Base-by-base conservation (phyloP, 805 yeast genomes). In the Lachancea dasiensis region DNA sequence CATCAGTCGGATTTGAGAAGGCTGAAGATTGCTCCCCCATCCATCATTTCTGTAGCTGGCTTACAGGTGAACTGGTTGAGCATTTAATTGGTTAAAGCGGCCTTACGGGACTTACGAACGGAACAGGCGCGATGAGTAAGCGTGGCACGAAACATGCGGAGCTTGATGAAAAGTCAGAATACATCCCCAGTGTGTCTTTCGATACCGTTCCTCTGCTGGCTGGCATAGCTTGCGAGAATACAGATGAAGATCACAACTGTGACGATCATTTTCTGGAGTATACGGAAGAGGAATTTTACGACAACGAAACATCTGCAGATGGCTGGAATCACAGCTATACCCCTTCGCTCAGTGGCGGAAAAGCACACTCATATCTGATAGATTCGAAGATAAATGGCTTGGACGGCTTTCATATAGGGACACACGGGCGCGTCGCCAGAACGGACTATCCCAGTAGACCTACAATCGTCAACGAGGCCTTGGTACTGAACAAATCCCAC, bases 391-490 rank as follows among this genome's bases (percentile, higher is more conserved):
- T 32, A 23, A 22, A 48, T 43, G 46, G 52, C 16, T 22, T 38
- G 20, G 31, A 48, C 45, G 46, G 54, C 5, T 36, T 59, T 23
- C 47, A 47, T 27, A 42, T 56, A 14, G 51, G 58, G 7, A 45
- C 48, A 25, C 51, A 56, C 41, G 64, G 64, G 21, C 52, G 49
- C 34, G 49, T 60, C 15, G 57, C 54, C 4, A 49, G 64, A 35
- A 52, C 54, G 7, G 64, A 60, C 35, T 61, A 61, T 31, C 64
- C 63, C n/a, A 53, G 56, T 15, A 48, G 57, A 25, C 63, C 65
- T 10, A 47, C 56, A 13, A 41, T 61, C 5, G 36, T 43, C 5
- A 58, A 47, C 34, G 54, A 58, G 31, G 58, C 64, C 1, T 40
- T 61, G 17, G 50, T 60, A 5, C 40, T 56, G n/a, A 59, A 48